Evolutionary conservation across 2,329 filamentous ascomycete species (phyloP), one percentile per base, ranked within the genome.

Genomic region (Diaporthe destruens): DNA sequence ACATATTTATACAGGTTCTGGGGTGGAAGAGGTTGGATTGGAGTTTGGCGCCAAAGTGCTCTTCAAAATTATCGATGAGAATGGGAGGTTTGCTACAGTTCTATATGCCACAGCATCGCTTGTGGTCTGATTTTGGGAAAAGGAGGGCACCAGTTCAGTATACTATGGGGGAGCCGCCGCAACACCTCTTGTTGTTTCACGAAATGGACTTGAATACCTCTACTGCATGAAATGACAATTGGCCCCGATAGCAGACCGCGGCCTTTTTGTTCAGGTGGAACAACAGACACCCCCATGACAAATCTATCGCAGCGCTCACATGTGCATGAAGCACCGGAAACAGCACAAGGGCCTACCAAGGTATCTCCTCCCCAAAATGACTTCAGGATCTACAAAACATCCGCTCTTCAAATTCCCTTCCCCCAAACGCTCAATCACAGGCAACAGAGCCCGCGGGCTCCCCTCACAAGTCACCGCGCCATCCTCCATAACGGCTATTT

Each of bases 361-460:
- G 63, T n/a, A 74, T 55, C 3, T 29, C 39, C 32, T 57, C 18
- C 0, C 72, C 69, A 29, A 69, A 74, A n/a, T 69, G n/a, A n/a
- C n/a, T n/a, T n/a, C n/a, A n/a, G n/a, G 65, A 42, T 74, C 69
- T 5, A 74, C 63, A 47, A 72, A 74, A 66, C 72, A 74, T 2
- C 63, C 63, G 47, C 63, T 74, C 3, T 23, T 18, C 49, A 68
- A 39, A 1, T 25, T 23, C 2, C 34, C 69, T 2, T 66, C 39
- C 9, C 72, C 69, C 39, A 74, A 44, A 6, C 61, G 34, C 34
- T 42, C 72, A 23, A 74, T 36, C 32, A 74, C 23, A 4, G 56
- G 25, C 49, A 74, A 6, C 25, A 72, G 3, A 20, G 59, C 57
- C 29, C 9, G 2, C 23, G 72, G 36, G 25, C 72, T 72, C 39